Percentiles rank a stretch among this genome's conserved stretches.
phyloP scores from a whole-genome alignment of 371 early-diverging fungal species.

The Syncephalastrum contaminatum region DNA sequence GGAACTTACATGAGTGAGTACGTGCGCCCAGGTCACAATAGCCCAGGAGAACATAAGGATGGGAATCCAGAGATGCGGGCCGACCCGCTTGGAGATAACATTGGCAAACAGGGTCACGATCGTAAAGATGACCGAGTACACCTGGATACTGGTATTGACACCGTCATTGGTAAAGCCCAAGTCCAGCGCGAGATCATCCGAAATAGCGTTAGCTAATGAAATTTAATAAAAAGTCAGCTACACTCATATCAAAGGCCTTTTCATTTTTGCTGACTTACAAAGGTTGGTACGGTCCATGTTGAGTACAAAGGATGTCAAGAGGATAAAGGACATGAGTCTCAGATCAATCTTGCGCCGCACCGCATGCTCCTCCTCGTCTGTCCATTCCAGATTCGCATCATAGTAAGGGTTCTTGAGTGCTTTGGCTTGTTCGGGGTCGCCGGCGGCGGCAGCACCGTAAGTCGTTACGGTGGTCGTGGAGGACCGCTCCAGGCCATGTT shows the following conservation, averaged over 20 bases:
- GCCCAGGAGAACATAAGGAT: constrained; percentile 65
- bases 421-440: too few species aligned
- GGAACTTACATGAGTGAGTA: constrained; percentile 23
- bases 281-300: constrained; percentile 51
- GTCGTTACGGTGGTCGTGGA: too few species aligned
- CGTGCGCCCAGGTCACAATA: constrained; percentile 47
- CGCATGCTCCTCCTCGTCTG: constrained; percentile 32
- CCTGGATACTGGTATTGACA: constrained; percentile 33
- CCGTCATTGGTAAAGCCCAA: constrained; percentile 41
- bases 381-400: constrained; percentile 34
- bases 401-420: constrained; percentile 13
- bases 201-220: constrained; percentile 42
- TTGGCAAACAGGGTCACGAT: constrained; percentile 43
- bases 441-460: too few species aligned
- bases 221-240: not conserved
- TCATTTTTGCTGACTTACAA: constrained; percentile 24
- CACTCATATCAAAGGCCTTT: too few species aligned
- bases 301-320: constrained; percentile 41
- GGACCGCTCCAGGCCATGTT: too few species aligned
- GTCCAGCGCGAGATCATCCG: constrained; percentile 37
- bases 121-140: constrained; percentile 38
- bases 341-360: constrained; percentile 29
- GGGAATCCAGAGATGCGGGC: constrained; percentile 60
- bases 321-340: constrained; percentile 32
- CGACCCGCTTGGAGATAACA: constrained; percentile 49